Evolutionary conservation across 2,329 filamentous ascomycete genomes (phyloP), one percentile per base, ranked within the genome.

Genomic region (Malbranchea zuffiana): DNA sequence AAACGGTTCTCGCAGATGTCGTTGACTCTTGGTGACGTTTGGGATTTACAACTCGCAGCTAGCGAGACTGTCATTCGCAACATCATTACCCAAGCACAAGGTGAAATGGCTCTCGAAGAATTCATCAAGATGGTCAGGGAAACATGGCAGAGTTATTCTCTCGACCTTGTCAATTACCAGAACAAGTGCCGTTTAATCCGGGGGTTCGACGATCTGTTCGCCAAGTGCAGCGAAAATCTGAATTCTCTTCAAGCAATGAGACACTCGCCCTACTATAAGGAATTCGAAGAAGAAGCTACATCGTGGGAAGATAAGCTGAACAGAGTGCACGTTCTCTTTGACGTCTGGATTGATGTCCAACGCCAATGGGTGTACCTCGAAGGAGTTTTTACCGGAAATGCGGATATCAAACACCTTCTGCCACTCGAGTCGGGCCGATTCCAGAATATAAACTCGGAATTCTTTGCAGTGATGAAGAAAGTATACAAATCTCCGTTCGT

Each of bases 271-370:
- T 98, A 98, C 61, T 98, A 94, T 71, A 96, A 95, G 60, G 88
- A 96, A 52, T 99, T 99, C 45, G 90, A 98, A 57, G 90, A 98
- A 51, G 90, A 98, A 50, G 92, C 92, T 5, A 82, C 86, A 1
- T 75, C 82, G 1, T 98, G 90, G 90, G 92, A 98, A 62, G 92
- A 98, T 62, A 94, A 93, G 59, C 72, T 99, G 17, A 99, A 96
- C 59, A 78, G 90, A 30, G 86, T 98, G 2, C 90, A 98, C 56
- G 85, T 98, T 11, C 72, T 98, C 6, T 98, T 99, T 53, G 90
- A 99, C 58, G 87, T 98, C 11, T 99, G 92, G 92, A 98, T 98
- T 50, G 92, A 98, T 62, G 92, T 99, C n/a, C 90, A 99, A 60
- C 81, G 92, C 44, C 90, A 98, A 64, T 99, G 90, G 90, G 90